phyloP scores from a whole-genome alignment of 345 rosid genomes.

The Kandelia obovata region DNA sequence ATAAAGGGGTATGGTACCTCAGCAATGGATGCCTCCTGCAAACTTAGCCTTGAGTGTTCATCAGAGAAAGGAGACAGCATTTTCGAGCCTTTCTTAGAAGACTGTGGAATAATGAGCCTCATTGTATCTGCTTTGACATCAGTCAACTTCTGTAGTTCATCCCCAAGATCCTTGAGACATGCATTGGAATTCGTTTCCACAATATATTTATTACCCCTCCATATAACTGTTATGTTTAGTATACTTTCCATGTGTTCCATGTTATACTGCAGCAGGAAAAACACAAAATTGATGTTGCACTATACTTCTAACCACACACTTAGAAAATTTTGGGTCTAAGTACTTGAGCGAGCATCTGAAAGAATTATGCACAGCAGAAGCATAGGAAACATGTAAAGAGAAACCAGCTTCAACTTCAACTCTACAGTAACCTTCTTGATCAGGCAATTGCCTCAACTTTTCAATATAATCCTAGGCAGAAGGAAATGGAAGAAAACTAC shows the following conservation, averaged over 20 bases:
- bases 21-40: conserved; percentile 48
- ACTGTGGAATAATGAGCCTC: conserved; percentile 61
- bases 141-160: conserved; percentile 63
- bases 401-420: background rate
- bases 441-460: background rate
- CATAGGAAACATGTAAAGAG: background rate
- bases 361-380: background rate
- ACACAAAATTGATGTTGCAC: conserved; percentile 1
- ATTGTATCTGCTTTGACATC: conserved; percentile 70
- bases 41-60: conserved; percentile 48
- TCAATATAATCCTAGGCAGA: background rate
- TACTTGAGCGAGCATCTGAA: background rate
- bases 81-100: conserved; percentile 56
- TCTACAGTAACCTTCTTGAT: background rate
- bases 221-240: conserved; percentile 43
- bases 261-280: conserved; percentile 20
- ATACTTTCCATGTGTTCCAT: conserved; percentile 39
- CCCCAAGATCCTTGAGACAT: conserved; percentile 61
- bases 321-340: background rate
- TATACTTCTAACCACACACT: background rate
- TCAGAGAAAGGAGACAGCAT: conserved; percentile 68
- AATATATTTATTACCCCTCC: conserved; percentile 71
- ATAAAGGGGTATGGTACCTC: conserved; percentile 40
- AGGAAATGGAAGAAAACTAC: background rate
- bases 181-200: conserved; percentile 50